Percentiles rank a stretch among this genome's conserved stretches.
phyloP scores from a whole-genome alignment of 768 basidiomycete species.

The Lyophyllum semitale region DNA sequence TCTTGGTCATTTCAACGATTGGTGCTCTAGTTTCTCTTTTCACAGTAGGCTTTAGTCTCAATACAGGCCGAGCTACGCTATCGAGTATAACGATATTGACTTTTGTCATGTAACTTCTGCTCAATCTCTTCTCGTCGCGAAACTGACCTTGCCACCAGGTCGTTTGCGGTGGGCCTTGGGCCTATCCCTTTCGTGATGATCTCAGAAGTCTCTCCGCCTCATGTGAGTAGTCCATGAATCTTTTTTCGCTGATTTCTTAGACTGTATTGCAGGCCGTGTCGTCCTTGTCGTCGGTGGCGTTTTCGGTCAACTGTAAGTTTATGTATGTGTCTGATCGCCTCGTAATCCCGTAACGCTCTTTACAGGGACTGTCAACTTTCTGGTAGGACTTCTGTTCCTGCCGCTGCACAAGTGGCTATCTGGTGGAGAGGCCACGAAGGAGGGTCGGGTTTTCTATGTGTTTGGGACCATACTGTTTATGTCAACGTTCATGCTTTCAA shows the following conservation, averaged over 20 bases:
- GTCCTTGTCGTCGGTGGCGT: conserved; percentile 71
- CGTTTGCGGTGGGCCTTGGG: conserved; percentile 88
- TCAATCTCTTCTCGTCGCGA: neutral
- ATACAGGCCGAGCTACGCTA: conserved; percentile 57
- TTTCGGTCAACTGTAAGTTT: conserved; percentile 70
- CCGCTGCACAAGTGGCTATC: conserved; percentile 79
- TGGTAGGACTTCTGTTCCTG: conserved; percentile 83
- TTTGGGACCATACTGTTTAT: conserved; percentile 63
- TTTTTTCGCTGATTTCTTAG: neutral
- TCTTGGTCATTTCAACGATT: conserved; percentile 66
- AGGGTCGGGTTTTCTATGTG: conserved; percentile 89
- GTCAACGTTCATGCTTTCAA: conserved; percentile 37
- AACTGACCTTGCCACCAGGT: conserved; percentile 41
- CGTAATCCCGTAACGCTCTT: neutral
- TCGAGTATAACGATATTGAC: conserved; percentile 75
- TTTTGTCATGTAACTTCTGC: conserved; percentile 67
- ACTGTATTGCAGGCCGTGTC: conserved; percentile 63
- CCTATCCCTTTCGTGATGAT: conserved; percentile 93
- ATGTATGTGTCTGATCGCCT: neutral
- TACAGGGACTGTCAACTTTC: conserved; percentile 82
- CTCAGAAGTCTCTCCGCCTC: conserved; percentile 81
- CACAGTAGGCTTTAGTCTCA: conserved; percentile 69
- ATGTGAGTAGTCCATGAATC: conserved; percentile 48
- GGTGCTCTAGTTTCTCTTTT: conserved; percentile 70
- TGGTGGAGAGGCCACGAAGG: conserved; percentile 56